Percentiles rank a stretch among this genome's conserved stretches.
These are phyloP conservation scores for Candida sakaeoensis DNA, from an alignment of 805 yeast species.

Conservation along the genomic window DNA sequence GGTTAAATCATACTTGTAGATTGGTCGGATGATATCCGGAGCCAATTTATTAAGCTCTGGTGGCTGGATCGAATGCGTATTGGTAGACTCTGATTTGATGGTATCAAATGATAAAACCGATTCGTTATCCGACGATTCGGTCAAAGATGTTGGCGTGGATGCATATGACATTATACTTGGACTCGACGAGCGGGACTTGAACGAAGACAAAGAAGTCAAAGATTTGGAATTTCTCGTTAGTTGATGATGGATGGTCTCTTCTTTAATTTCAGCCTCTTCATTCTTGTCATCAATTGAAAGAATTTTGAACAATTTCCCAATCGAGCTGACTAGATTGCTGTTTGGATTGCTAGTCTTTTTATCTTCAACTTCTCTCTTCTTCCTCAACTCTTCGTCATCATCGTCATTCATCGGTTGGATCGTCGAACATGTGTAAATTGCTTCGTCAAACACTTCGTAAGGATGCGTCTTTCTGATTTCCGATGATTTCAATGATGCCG, in stretches of 20 bases:
- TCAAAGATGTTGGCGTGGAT: constrained; percentile 34
- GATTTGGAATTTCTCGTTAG: constrained; percentile 29
- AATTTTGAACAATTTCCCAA: constrained; percentile 35
- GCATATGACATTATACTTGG: constrained; percentile 36
- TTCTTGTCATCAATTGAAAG: constrained; percentile 29
- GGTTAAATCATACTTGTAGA: constrained; percentile 43
- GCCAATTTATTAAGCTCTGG: constrained; percentile 38
- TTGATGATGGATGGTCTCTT: not conserved
- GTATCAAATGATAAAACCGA: constrained; percentile 10
- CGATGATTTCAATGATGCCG: constrained; percentile 17
- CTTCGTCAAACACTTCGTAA: constrained; percentile 64
- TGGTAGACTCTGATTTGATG: not conserved
- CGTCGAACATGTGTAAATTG: constrained; percentile 44
- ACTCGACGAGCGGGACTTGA: constrained; percentile 29
- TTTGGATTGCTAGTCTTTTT: constrained; percentile 18
- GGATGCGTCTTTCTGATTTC: constrained; percentile 51
- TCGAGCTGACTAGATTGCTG: constrained; percentile 25
- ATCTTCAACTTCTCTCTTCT: not conserved
- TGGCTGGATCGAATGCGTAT: constrained; percentile 18
- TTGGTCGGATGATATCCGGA: constrained; percentile 45
- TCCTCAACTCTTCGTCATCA: not conserved
- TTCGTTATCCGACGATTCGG: constrained; percentile 33
- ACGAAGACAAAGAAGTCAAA: constrained; percentile 33
- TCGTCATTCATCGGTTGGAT: constrained; percentile 6
- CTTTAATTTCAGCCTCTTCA: not conserved